Base-by-base conservation (phyloP, 73 alveolate species). In the Uronychia setigera region DNA sequence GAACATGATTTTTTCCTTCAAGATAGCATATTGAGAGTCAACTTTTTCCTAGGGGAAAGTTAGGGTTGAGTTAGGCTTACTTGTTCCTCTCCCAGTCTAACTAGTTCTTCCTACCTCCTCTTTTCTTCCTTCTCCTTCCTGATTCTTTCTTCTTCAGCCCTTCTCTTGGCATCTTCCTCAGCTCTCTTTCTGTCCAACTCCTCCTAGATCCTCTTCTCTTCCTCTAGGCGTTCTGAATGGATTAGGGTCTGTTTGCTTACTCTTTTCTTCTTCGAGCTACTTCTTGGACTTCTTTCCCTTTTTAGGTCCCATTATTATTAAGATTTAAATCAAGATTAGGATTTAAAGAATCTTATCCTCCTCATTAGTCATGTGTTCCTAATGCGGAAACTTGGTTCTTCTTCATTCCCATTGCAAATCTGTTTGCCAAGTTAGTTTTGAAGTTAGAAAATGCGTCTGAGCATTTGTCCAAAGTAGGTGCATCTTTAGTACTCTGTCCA, bases 201-300 rank as follows among this genome's bases (percentile, higher is more conserved):
- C 74, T 92, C 94, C 58, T 83, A 79, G 60, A 87, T 92, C 74
- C 88, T 29, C 78, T 76, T 80, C 58, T 92, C 95, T 67, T 88
- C 97, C 60, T 92, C 94, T 0, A 76, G 91, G 32, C 78, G 76
- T 35, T 86, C 95, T 67, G 27, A 29, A 58, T 60, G 26, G 31
- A 13, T 27, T 13, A 79, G 5, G 79, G 13, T 26, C 13, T 14
- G 79, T 1, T 14, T 26, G 59, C 31, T 78, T 74, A 77, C 84
- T 81, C 82, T 84, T 76, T 76, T 92, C 96, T 78, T 91, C 96
- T 75, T 88, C 92, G 32, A 82, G 79, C 82, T 92, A 81, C 91
- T 88, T 92, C 92, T 92, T 92, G 29, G 94, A 58, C 80, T 92
- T 92, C 93, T 92, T 92, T 27, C 77, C 87, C 84, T 88, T 91